Evolutionary conservation across 176 grass and related monocot species (phyloP).

Genomic region (Typha latifolia): DNA sequence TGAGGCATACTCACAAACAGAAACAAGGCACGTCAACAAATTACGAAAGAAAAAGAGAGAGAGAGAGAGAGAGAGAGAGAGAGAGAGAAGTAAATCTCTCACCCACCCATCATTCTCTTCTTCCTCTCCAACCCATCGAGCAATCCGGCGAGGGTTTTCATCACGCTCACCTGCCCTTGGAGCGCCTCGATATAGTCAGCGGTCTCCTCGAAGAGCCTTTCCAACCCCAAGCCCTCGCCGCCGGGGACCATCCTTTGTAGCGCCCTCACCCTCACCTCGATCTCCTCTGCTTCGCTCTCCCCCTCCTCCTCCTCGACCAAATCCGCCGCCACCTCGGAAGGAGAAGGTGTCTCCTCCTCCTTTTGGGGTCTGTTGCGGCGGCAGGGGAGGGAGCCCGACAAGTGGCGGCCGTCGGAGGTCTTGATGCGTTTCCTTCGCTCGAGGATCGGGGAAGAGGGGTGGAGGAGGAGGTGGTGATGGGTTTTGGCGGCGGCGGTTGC

Average conservation of each 20-base stretch:
- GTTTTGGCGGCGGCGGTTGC: neutral
- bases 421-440: conserved; percentile 61
- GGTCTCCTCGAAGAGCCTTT: conserved; percentile 67
- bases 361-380: conserved; percentile 5
- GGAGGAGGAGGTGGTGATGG: neutral
- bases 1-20: too few relatives aligned
- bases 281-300: conserved; percentile 20
- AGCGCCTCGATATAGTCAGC: conserved; percentile 73
- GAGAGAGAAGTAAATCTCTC: too few relatives aligned
- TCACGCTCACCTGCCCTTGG: conserved; percentile 56
- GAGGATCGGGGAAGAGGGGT: neutral
- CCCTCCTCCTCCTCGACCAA: neutral
- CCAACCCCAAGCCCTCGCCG: conserved; percentile 46
- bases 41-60: too few relatives aligned
- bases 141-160: conserved; percentile 56
- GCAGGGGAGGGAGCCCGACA: conserved; percentile 42
- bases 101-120: neutral
- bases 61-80: too few relatives aligned
- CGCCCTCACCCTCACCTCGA: conserved; percentile 38
- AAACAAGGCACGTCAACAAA: too few relatives aligned
- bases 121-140: conserved; percentile 39
- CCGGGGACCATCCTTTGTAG: conserved; percentile 69
- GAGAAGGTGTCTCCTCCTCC: neutral
- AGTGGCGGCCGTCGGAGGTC: conserved; percentile 38
- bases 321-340: neutral